Conservation (phyloP, 768 basidiomycete genomes). For the Infundibulicybe gibba region DNA sequence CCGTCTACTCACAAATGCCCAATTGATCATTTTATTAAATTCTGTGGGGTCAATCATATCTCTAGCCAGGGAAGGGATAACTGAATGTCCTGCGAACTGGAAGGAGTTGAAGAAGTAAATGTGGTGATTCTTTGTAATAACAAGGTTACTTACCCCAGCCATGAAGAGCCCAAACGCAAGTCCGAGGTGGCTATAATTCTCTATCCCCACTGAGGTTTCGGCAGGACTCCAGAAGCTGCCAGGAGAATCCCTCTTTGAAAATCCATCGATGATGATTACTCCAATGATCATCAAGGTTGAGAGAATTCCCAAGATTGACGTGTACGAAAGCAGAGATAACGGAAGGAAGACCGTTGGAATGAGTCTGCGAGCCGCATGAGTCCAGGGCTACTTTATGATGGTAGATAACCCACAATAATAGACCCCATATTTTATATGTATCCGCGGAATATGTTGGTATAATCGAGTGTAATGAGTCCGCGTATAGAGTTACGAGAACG, state of each 20-base stretch:
- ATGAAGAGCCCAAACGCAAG: slow-evolving; percentile 88
- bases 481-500: slow-evolving; percentile 84
- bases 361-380: slow-evolving; percentile 41
- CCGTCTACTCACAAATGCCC: slow-evolving; percentile 67
- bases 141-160: slow-evolving; percentile 63
- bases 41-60: slow-evolving; percentile 85
- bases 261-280: slow-evolving; percentile 81
- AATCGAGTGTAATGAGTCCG: slow-evolving; percentile 78
- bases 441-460: slow-evolving; percentile 63
- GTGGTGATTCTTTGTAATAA: neutral
- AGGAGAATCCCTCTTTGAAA: slow-evolving; percentile 65
- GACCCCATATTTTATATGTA: slow-evolving; percentile 73
- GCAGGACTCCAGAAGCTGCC: slow-evolving; percentile 81
- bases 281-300: slow-evolving; percentile 73
- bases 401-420: slow-evolving; percentile 54
- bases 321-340: slow-evolving; percentile 80
- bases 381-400: slow-evolving; percentile 1
- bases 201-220: slow-evolving; percentile 57
- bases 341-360: slow-evolving; percentile 86
- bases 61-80: slow-evolving; percentile 84
- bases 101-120: slow-evolving; percentile 1
- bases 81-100: slow-evolving; percentile 88
- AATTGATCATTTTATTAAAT: slow-evolving; percentile 81
- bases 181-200: slow-evolving; percentile 56
- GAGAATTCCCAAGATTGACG: slow-evolving; percentile 81